phyloP scores from a whole-genome alignment of 768 basidiomycete species.

The Crassisporium funariophilum region DNA sequence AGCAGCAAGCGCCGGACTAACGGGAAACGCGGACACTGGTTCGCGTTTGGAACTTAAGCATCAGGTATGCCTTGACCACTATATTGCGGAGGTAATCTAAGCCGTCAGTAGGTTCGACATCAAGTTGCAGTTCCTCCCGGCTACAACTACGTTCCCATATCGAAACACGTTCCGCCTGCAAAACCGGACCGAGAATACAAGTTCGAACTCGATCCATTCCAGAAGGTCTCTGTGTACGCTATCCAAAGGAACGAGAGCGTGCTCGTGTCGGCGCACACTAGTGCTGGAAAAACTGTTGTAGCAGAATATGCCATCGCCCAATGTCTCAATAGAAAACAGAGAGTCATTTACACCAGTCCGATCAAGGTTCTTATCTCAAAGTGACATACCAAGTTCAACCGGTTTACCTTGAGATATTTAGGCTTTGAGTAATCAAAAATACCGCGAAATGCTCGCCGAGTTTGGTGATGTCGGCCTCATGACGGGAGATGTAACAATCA shows the following conservation, averaged over 20 bases:
- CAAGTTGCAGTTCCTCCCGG: constrained; percentile 95
- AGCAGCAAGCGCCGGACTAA: constrained; percentile 85
- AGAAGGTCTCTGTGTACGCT: constrained; percentile 89
- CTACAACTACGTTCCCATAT: constrained; percentile 89
- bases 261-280: constrained; percentile 97
- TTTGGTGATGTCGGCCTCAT: constrained; percentile 99
- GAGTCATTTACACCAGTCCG: constrained; percentile 98
- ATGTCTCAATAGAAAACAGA: constrained; percentile 88
- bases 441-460: constrained; percentile 94
- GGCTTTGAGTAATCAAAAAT: constrained; percentile 99
- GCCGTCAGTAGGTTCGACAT: constrained; percentile 75
- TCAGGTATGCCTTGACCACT: constrained; percentile 52
- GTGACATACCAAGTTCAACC: constrained; percentile 11
- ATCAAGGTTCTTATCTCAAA: constrained; percentile 79
- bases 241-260: constrained; percentile 98
- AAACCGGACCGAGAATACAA: constrained; percentile 94
- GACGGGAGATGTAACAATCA: constrained; percentile 99
- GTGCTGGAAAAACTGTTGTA: constrained; percentile 98
- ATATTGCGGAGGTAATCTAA: background rate
- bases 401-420: constrained; percentile 38
- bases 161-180: constrained; percentile 85
- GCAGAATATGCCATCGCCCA: constrained; percentile 99
- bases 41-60: constrained; percentile 77
- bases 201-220: constrained; percentile 97
- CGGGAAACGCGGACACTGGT: constrained; percentile 62